Base-by-base conservation (phyloP, 148 eudicot genomes). In the Camellia lanceoleosa region DNA sequence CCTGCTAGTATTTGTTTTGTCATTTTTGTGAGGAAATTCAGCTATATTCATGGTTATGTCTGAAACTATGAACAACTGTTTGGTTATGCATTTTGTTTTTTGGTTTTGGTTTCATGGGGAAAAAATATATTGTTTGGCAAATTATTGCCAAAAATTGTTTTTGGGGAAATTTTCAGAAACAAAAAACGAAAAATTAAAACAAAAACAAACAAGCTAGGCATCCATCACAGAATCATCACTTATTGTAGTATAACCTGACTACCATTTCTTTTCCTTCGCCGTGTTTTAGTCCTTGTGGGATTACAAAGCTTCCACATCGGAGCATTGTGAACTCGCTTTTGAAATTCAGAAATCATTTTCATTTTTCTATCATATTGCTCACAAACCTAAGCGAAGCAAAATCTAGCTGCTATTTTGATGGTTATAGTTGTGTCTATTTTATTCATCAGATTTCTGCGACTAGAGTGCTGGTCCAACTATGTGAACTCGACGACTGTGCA, bases 381-480 rank as follows among this genome's bases (percentile, higher is more conserved):
- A 42, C n/a, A 75, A 75, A 11, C n/a, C 18, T 41, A 59, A 3
- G 41, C 43, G 70, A 63, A 62, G 56, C 58, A 65, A 62, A 46
- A 12, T 44, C 70, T 46, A 63, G 19, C 44, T 63, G 42, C 61
- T 63, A 49, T 63, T 63, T 51, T 77, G n/a, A 62, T 8, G n/a
- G 38, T 9, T 49, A 14, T 60, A 23, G n/a, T 59, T 63, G 2
- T 66, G 20, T 0, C 20, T 52, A 9, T 20, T 9, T 23, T 65
- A 8, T 54, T 54, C 71, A 59, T 58, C 85, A 83, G 85, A 75
- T 83, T 59, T 83, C 85, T 46, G 81, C 82, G 68, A 68, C 77
- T 52, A 54, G 72, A 79, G 79, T 83, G 71, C 61, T 83, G 55
- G 72, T 75, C 62, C 82, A 79, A 44, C 63, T 83, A 70, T 83